Conservation (phyloP, 768 basidiomycete species). For the Suillus fuscotomentosus region DNA sequence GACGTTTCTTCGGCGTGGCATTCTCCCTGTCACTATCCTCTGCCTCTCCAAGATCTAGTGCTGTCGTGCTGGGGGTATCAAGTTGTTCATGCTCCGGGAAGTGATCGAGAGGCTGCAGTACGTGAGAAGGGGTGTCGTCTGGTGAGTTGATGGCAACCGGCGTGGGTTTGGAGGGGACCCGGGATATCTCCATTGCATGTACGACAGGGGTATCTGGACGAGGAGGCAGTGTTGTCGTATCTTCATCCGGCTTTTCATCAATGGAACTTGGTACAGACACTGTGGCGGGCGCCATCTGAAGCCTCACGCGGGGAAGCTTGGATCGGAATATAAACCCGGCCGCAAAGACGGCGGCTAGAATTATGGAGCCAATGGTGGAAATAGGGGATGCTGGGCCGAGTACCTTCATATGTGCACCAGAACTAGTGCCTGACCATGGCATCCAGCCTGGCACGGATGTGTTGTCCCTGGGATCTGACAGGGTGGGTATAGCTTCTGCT, state of each 20-base stretch:
- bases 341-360: constrained; percentile 23
- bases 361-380: constrained; percentile 19
- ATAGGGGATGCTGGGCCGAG: constrained; percentile 15
- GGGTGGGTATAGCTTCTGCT: constrained; percentile 15
- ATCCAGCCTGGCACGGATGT: constrained; percentile 18
- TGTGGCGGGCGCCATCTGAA: constrained; percentile 11
- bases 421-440: constrained; percentile 7
- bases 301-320: constrained; percentile 12
- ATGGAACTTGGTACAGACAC: neutral
- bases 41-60: constrained; percentile 37
- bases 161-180: constrained; percentile 1
- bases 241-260: constrained; percentile 1
- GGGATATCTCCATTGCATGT: neutral
- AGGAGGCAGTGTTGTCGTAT: constrained; percentile 1
- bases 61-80: constrained; percentile 11
- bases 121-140: constrained; percentile 4
- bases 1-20: constrained; percentile 41
- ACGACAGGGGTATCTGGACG: constrained; percentile 2
- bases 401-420: neutral
- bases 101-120: constrained; percentile 3
- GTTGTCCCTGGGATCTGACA: constrained; percentile 17
- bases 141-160: constrained; percentile 3
- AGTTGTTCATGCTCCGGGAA: constrained; percentile 7
- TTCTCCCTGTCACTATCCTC: constrained; percentile 65
- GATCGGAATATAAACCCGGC: constrained; percentile 25